Conservation (phyloP, 78 protist species). For the Dictyostelium brefeldianum region DNA sequence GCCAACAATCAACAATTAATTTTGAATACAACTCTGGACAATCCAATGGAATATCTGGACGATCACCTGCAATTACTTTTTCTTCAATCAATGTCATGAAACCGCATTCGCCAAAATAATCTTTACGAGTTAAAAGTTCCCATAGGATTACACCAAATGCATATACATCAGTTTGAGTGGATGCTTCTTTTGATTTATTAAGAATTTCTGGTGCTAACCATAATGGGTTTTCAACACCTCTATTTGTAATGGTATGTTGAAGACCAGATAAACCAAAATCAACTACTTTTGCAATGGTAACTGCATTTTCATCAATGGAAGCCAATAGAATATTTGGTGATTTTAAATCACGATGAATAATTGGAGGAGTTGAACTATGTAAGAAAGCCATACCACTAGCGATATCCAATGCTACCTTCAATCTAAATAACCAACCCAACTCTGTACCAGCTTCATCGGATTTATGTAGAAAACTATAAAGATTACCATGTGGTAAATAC, state of each 20-base stretch:
- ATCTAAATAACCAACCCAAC: conserved; percentile 50
- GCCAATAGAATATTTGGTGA: conserved; percentile 83
- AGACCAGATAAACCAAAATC: conserved; percentile 85
- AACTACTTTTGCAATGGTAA: conserved; percentile 73
- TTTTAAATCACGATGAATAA: conserved; percentile 82
- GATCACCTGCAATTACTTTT: conserved; percentile 77
- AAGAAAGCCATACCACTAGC: conserved; percentile 83
- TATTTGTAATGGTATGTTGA: conserved; percentile 64
- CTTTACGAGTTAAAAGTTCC: conserved; percentile 69
- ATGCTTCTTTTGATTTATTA: conserved; percentile 23
- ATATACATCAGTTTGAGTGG: conserved; percentile 79
- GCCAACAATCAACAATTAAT: conserved; percentile 83
- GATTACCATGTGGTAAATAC: conserved; percentile 75
- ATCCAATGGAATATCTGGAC: conserved; percentile 74
- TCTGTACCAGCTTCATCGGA: neutral
- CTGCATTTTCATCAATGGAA: conserved; percentile 44
- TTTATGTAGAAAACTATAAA: conserved; percentile 57
- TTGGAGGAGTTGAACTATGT: conserved; percentile 76
- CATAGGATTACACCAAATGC: conserved; percentile 83
- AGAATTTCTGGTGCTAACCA: conserved; percentile 89
- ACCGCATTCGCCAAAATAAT: conserved; percentile 49
- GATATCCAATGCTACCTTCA: conserved; percentile 76
- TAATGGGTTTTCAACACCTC: conserved; percentile 83
- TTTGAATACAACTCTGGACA: conserved; percentile 40
- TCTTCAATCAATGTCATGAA: conserved; percentile 77